Evolutionary conservation across 176 grass and related monocot genomes (phyloP).

Genomic region (Carex littledalei): DNA sequence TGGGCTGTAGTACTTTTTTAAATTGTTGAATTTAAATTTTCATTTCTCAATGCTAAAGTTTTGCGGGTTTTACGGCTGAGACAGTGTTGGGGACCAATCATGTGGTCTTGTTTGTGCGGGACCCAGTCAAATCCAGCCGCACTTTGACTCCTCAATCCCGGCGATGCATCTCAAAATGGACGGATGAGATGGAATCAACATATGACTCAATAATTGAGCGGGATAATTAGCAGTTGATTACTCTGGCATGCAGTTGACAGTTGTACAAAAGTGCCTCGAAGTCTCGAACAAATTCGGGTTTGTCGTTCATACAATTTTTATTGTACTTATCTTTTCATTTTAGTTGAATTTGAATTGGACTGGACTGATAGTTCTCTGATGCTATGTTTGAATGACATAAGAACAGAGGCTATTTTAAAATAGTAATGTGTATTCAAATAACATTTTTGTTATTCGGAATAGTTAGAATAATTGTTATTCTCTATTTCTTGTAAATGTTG

Average conservation of each 20-base stretch:
- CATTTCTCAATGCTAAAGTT: neutral
- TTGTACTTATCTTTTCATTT: neutral
- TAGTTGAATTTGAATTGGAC: neutral
- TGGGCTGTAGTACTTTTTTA: neutral
- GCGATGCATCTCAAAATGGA: neutral
- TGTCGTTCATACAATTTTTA: neutral
- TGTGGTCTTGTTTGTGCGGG: neutral
- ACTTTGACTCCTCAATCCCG: neutral
- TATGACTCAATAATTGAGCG: neutral
- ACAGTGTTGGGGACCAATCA: neutral
- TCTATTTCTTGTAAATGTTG: no score
- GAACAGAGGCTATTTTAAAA: no score
- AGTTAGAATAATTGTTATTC: no score
- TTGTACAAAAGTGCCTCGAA: no score
- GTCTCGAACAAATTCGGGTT: no score
- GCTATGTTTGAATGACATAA: no score
- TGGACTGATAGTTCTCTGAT: neutral
- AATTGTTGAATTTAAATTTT: neutral
- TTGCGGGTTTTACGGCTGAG: conserved; percentile 15
- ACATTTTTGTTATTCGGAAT: no score
- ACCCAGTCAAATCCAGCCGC: conserved; percentile 13
- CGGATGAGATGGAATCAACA: neutral
- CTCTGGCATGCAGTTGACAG: neutral
- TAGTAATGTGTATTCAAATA: no score
- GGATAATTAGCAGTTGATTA: neutral